Evolutionary conservation across 352 stramenopile species (phyloP), one percentile per base, ranked within the genome.

Genomic region (Globisporangium perplexum): DNA sequence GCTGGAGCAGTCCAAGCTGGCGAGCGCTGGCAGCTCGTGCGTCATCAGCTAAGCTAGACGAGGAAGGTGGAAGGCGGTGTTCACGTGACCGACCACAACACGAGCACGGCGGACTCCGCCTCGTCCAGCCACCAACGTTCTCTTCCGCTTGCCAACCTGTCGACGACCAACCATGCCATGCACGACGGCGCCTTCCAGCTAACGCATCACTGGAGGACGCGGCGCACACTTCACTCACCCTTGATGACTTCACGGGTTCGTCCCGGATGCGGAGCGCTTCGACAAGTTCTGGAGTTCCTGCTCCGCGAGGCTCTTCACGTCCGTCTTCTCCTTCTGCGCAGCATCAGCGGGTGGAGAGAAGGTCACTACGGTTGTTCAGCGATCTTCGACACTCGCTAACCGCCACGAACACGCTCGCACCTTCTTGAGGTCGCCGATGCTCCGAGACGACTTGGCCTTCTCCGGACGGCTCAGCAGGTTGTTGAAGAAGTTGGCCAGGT

Each of bases 401-500:
- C 38, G 3, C 6, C 3, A 10, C 15, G 39, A 30, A 30, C 20
- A 4, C 12, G 7, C 39, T 49, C 38, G 1, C 41, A 82, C 82
- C 76, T 85, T 89, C 68, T 79, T 91, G 52, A 67, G 41, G 30
- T 83, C 72, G 28, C 74, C 68, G 41, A 65, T 73, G 43, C 81
- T 60, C 10, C 81, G 69, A 54, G 73, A 74, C n/a, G 77, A 88
- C 57, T 82, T 87, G 24, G 82, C 75, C 55, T 93, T 93, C 46
- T 93, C 83, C 6, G 83, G 83, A 24, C 81, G 78, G 62, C 83
- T 93, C 7, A 93, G 66, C 50, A 93, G 50, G 50, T 93, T 92
- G 64, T 93, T 93, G 59, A 93, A 93, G 60, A 93, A 93, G 57
- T 90, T 93, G 30, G 84, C 75, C 57, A 93, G 52, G 55, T 93